These are phyloP conservation scores for Xanthoparmelia taractica DNA, from an alignment of 495 filamentous ascomycete species.

Conservation along the genomic window DNA sequence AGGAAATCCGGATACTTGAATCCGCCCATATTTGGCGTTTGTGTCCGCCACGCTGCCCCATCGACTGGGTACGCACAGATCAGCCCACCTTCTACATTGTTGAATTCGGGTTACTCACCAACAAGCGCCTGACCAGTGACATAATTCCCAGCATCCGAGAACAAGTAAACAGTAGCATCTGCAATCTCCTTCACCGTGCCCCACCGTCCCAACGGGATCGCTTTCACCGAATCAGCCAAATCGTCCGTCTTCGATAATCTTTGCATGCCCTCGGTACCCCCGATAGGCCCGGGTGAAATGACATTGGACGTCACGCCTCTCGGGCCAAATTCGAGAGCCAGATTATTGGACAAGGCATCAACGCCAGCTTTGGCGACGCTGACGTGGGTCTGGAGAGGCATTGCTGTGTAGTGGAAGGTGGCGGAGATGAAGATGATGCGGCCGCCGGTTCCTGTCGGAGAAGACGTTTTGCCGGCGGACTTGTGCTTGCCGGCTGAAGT, in stretches of 20 bases:
- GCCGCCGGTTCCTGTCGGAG: constrained; percentile 56
- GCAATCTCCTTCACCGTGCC: constrained; percentile 85
- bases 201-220: constrained; percentile 60
- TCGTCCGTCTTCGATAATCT: constrained; percentile 43
- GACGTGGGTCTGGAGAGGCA: constrained; percentile 79
- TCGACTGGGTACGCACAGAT: constrained; percentile 46
- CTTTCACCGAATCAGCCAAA: constrained; percentile 26
- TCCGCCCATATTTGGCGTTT: constrained; percentile 30
- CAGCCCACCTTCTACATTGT: not conserved
- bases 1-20: constrained; percentile 59
- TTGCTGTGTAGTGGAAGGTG: constrained; percentile 79
- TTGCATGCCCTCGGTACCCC: constrained; percentile 54
- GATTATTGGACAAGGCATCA: constrained; percentile 66
- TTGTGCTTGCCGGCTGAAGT: constrained; percentile 59
- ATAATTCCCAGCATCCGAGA: constrained; percentile 65
- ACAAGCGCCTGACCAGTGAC: constrained; percentile 20
- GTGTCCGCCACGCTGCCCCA: constrained; percentile 61
- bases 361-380: constrained; percentile 85
- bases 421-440: constrained; percentile 84
- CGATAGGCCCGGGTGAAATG: constrained; percentile 74
- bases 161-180: constrained; percentile 83
- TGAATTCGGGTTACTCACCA: not conserved
- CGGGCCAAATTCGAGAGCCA: constrained; percentile 82
- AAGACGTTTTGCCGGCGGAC: constrained; percentile 36
- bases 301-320: constrained; percentile 84